Base-by-base conservation (phyloP, 108 stramenopile genomes). In the Nitzschia inconspicua region DNA sequence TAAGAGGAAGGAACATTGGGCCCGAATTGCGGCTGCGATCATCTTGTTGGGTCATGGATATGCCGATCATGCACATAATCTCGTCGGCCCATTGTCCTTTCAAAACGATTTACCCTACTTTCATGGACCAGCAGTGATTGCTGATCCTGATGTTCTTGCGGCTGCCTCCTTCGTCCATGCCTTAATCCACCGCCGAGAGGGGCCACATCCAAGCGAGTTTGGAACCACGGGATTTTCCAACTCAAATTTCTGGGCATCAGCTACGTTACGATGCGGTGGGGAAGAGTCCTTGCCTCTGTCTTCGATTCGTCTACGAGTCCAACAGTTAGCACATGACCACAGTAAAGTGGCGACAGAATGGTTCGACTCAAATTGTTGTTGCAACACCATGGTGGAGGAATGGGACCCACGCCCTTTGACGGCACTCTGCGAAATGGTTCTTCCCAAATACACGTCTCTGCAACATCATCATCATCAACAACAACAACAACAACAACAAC, bases 161-260 rank as follows among this genome's bases (percentile, higher is more conserved):
- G 47, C 41, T 26, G 74, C 79, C 5, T 46, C 60, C 10, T 80
- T 76, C 46, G 55, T 55, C 16, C 79, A 80, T 65, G 50, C 65
- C 10, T 31, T 80, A 23, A 71, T 76, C 14, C 79, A 80, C 53
- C 70, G 79, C 1, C 52, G 56, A 24, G 79, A 80, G 42, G 79
- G 47, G 0, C 69, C 36, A 26, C 41, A 68, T 42, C n/a, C 44
- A 13, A 71, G 75, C 22, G 79, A 80, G 40, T 65, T 71, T 65
- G 79, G 75, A 2, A 80, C 76, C 75, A 66, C 65, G 11, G 79
- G 79, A 39, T 80, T 62, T 28, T 22, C 27, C 35, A 80, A 80
- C 56, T 74, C 74, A 19, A 69, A 76, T 29, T 80, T 69, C 47
- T 80, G 79, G 79, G 26, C 60, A 2, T 63, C 37, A 41, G 74